Conservation (phyloP, 306 rosid species). For the Quillaja saponaria region DNA sequence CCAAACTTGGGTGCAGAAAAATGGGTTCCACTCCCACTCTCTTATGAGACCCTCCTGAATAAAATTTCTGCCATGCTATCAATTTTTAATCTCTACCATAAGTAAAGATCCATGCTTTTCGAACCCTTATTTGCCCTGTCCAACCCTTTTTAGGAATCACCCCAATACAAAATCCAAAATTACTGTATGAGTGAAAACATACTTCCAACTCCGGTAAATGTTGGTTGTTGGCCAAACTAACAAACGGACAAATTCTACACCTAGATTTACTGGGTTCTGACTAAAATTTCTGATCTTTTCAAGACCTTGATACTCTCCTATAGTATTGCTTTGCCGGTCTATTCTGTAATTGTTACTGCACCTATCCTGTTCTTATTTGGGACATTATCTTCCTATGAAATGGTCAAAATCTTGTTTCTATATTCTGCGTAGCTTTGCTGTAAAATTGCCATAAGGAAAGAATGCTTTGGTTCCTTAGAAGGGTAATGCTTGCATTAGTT, state of each 20-base stretch:
- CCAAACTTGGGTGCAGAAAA: conserved; percentile 68
- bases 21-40: conserved; percentile 68
- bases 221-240: conserved; percentile 57
- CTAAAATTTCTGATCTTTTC: conserved; percentile 30
- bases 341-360: conserved; percentile 34
- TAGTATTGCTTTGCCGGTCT: conserved; percentile 27
- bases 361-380: conserved; percentile 46
- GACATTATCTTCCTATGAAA: conserved; percentile 26
- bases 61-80: conserved; percentile 29
- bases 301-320: not conserved
- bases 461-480: conserved; percentile 28
- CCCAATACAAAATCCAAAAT: conserved; percentile 22
- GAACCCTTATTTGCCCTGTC: not conserved
- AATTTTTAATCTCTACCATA: no score
- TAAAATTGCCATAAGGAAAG: conserved; percentile 25
- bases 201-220: conserved; percentile 38
- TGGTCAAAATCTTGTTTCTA: conserved; percentile 31
- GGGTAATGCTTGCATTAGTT: conserved; percentile 23
- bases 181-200: conserved; percentile 23
- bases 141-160: conserved; percentile 13
- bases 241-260: conserved; percentile 50
- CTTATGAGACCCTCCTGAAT: conserved; percentile 57
- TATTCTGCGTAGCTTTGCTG: conserved; percentile 16
- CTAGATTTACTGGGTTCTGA: conserved; percentile 54
- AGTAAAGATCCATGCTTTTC: conserved; percentile 36